Conservation (phyloP, 805 yeast species). For the Kluyveromyces siamensis region DNA sequence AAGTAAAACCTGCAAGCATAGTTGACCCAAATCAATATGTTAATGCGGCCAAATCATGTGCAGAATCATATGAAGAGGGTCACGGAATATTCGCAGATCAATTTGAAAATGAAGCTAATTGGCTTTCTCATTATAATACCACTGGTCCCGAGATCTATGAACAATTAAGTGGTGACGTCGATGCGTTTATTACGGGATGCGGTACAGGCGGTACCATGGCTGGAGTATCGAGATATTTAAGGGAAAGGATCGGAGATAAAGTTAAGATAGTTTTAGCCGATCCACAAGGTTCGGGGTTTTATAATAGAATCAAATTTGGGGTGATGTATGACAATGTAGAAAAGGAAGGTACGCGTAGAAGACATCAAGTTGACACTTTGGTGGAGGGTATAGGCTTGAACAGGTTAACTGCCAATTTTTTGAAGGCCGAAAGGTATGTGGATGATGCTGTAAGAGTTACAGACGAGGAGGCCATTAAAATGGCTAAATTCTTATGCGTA, state of each 20-base stretch:
- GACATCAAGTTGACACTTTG: slow-evolving; percentile 94
- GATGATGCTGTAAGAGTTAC: slow-evolving; percentile 74
- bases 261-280: slow-evolving; percentile 68
- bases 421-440: slow-evolving; percentile 56
- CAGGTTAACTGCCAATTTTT: slow-evolving; percentile 74
- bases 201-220: slow-evolving; percentile 97
- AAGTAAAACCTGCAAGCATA: slow-evolving; percentile 89
- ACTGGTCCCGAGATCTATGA: slow-evolving; percentile 91
- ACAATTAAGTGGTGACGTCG: slow-evolving; percentile 59
- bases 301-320: slow-evolving; percentile 74
- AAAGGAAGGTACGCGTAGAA: slow-evolving; percentile 83
- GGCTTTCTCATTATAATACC: slow-evolving; percentile 71
- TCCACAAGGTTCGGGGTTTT: slow-evolving; percentile 93
- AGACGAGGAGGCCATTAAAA: slow-evolving; percentile 72
- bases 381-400: slow-evolving; percentile 93
- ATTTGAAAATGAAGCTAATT: slow-evolving; percentile 86
- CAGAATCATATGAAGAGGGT: slow-evolving; percentile 32
- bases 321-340: slow-evolving; percentile 90
- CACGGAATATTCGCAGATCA: slow-evolving; percentile 87
- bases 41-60: slow-evolving; percentile 70
- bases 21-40: slow-evolving; percentile 92
- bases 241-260: slow-evolving; percentile 32
- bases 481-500: slow-evolving; percentile 78
- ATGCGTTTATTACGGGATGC: slow-evolving; percentile 80
- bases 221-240: slow-evolving; percentile 78